A percentile compares a stretch with the other conserved stretches of the same genome.
Evolutionary conservation across 164 flowering plant species (phyloP).

Genomic region (Vitis vinifera): DNA sequence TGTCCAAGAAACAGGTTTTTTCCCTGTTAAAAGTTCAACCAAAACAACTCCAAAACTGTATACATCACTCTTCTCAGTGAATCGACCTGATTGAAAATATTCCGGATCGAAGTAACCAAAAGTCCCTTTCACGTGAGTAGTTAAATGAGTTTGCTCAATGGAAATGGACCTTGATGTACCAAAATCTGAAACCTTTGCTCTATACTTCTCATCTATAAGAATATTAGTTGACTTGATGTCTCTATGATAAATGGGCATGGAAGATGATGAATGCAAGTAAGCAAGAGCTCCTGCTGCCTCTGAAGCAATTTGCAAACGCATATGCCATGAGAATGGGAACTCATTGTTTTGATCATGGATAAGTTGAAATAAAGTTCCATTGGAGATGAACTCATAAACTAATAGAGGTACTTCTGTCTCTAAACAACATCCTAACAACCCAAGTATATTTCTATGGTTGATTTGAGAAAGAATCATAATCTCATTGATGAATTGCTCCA

Average conservation of each 20-base stretch:
- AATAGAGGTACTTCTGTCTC: no score
- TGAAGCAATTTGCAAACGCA: conserved; percentile 18
- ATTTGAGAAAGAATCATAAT: conserved; percentile 21
- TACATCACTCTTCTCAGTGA: conserved; percentile 6
- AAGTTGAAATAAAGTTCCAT: no score
- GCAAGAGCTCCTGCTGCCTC: conserved; percentile 12
- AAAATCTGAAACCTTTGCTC: conserved; percentile 5
- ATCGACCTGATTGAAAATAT: conserved; percentile 7
- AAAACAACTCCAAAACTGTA: conserved; percentile 10
- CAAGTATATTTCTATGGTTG: conserved; percentile 16
- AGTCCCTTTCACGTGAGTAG: conserved; percentile 2
- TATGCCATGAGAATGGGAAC: conserved; percentile 3
- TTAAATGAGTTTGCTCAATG: conserved; percentile 1
- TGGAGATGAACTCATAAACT: no score
- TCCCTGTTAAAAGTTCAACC: conserved; percentile 6
- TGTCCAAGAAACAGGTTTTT: neutral
- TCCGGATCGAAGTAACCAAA: conserved; percentile 3
- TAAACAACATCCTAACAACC: neutral
- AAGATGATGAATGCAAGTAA: conserved; percentile 4
- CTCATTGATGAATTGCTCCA: conserved; percentile 24
- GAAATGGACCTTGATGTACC: conserved; percentile 2
- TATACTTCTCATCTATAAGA: neutral
- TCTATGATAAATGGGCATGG: conserved; percentile 8
- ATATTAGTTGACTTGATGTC: no score
- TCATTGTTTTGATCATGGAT: no score